These are phyloP conservation scores for Backusella psychrophila DNA, from an alignment of 192 early-diverging fungal species.

Conservation along the genomic window DNA sequence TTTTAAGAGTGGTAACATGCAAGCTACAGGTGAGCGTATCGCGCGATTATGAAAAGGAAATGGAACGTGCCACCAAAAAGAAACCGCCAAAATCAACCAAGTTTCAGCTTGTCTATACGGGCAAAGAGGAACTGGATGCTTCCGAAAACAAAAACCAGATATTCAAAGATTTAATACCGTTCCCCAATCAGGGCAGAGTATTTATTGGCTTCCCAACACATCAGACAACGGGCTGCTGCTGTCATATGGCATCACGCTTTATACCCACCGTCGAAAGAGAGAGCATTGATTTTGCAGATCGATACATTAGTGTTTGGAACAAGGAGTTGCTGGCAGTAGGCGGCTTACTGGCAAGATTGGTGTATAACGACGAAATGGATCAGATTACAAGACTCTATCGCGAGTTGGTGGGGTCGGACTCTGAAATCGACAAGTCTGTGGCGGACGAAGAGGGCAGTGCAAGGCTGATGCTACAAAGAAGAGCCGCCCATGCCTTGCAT, in stretches of 20 bases:
- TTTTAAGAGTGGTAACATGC: conserved; percentile 68
- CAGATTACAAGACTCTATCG: conserved; percentile 54
- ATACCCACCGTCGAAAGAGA: conserved; percentile 95
- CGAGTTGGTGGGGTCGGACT: conserved; percentile 38
- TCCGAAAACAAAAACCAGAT: conserved; percentile 57
- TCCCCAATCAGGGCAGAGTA: conserved; percentile 74
- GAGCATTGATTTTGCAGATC: conserved; percentile 86
- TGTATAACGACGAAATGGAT: conserved; percentile 77
- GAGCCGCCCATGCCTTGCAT: conserved; percentile 63
- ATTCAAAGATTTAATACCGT: conserved; percentile 74
- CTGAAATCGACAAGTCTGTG: conserved; percentile 30
- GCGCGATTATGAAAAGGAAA: conserved; percentile 58
- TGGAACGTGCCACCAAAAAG: conserved; percentile 90
- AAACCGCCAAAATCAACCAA: conserved; percentile 67
- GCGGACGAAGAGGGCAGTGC: conserved; percentile 41
- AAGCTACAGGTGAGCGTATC: conserved; percentile 54
- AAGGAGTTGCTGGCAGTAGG: conserved; percentile 73
- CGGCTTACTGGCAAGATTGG: conserved; percentile 67
- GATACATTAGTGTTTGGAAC: conserved; percentile 76
- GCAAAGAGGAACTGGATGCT: conserved; percentile 75
- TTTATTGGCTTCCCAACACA: conserved; percentile 92
- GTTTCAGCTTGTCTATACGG: conserved; percentile 70
- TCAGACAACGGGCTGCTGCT: conserved; percentile 84
- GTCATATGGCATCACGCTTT: conserved; percentile 76
- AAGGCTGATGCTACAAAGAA: conserved; percentile 51